phyloP scores from a whole-genome alignment of 2,329 filamentous ascomycete genomes.

The Colletotrichum chrysophilum region DNA sequence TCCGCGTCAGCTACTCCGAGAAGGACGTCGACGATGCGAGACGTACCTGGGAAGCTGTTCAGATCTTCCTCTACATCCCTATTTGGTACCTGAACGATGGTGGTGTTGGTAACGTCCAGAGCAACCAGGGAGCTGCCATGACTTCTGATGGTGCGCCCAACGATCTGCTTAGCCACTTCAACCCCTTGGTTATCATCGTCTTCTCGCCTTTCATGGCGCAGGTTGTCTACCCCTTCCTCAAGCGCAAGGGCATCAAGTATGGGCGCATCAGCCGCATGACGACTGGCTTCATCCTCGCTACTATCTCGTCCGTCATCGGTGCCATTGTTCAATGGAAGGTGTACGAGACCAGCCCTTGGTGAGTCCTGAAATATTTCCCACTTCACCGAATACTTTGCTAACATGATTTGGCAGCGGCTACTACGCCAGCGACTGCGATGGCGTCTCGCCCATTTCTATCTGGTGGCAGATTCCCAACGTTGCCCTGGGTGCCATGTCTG shows the following conservation, averaged over 20 bases:
- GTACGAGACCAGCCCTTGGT: conserved; percentile 59
- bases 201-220: conserved; percentile 57
- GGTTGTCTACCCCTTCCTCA: conserved; percentile 62
- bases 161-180: conserved; percentile 65
- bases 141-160: conserved; percentile 59
- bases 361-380: neutral
- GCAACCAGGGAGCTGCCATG: conserved; percentile 46
- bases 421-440: conserved; percentile 44
- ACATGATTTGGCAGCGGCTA: conserved; percentile 36
- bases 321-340: conserved; percentile 63
- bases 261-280: conserved; percentile 63
- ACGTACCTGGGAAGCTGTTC: conserved; percentile 50
- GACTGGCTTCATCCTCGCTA: conserved; percentile 57
- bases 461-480: conserved; percentile 56
- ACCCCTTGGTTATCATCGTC: conserved; percentile 65
- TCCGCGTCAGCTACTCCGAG: conserved; percentile 64
- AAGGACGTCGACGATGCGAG: conserved; percentile 70
- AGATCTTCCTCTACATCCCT: conserved; percentile 47
- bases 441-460: conserved; percentile 50
- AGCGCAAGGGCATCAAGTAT: conserved; percentile 56
- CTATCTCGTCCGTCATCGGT: conserved; percentile 59
- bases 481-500: conserved; percentile 55
- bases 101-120: conserved; percentile 39
- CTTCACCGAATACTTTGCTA: neutral
- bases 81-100: conserved; percentile 45